Conservation (phyloP, 495 filamentous ascomycete species). For the Penicillium lividum region DNA sequence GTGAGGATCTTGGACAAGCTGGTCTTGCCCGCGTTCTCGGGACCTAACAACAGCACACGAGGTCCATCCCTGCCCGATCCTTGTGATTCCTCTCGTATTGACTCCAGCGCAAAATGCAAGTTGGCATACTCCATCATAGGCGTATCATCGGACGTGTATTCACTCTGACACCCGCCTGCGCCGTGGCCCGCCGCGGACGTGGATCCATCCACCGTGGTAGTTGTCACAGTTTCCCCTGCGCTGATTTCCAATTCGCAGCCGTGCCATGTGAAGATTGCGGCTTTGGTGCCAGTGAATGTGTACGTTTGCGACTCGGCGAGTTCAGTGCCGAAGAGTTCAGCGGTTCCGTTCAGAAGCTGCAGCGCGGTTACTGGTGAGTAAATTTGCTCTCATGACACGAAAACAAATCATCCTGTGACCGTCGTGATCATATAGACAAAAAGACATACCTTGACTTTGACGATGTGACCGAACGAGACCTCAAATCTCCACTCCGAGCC, state of each 20-base stretch:
- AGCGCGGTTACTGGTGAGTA: background rate
- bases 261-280: slow-evolving; percentile 87
- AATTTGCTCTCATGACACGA: background rate
- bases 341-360: slow-evolving; percentile 74
- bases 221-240: slow-evolving; percentile 43
- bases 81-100: slow-evolving; percentile 55
- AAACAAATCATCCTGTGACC: background rate
- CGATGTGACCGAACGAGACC: slow-evolving; percentile 64
- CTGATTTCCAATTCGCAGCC: slow-evolving; percentile 81
- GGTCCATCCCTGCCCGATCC: slow-evolving; percentile 62
- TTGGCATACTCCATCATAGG: slow-evolving; percentile 82
- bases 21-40: slow-evolving; percentile 81
- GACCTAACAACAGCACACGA: slow-evolving; percentile 80
- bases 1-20: slow-evolving; percentile 79
- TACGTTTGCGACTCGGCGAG: slow-evolving; percentile 80
- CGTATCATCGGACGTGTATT: slow-evolving; percentile 82
- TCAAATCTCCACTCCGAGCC: slow-evolving; percentile 90
- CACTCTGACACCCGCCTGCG: slow-evolving; percentile 59
- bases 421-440: background rate
- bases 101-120: slow-evolving; percentile 81
- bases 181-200: slow-evolving; percentile 32
- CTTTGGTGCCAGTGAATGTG: slow-evolving; percentile 79
- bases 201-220: slow-evolving; percentile 22
- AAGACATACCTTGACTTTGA: slow-evolving; percentile 60
- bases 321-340: slow-evolving; percentile 95